Conservation (phyloP, 2,329 filamentous ascomycete genomes). For the Venturia oleaginea region DNA sequence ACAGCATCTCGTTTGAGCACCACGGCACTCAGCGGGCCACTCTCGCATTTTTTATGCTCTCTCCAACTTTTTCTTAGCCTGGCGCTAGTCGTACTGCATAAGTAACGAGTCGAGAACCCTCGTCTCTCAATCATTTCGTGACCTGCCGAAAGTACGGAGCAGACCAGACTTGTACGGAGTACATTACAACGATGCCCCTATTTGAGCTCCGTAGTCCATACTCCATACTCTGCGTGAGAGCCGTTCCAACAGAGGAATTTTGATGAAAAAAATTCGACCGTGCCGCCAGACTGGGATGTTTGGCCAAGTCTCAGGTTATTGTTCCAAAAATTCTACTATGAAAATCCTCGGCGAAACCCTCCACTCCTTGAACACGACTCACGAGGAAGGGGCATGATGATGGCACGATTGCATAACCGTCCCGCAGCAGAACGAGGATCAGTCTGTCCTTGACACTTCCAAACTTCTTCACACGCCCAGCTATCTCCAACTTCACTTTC, state of each 20-base stretch:
- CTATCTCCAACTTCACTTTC: not conserved
- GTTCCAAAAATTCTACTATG: not conserved
- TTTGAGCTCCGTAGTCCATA: too few relatives aligned
- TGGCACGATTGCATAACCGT: not conserved
- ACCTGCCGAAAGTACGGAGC: not conserved
- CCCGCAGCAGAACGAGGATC: not conserved
- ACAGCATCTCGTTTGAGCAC: slow-evolving; percentile 1
- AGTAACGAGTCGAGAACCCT: not conserved
- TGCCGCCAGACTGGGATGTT: not conserved
- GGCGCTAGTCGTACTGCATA: not conserved
- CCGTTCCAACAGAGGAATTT: too few relatives aligned
- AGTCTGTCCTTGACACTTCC: not conserved
- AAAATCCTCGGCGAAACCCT: not conserved
- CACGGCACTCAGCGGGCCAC: not conserved
- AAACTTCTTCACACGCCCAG: not conserved
- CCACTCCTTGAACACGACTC: not conserved
- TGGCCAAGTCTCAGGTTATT: not conserved
- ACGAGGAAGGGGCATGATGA: not conserved
- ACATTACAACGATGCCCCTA: too few relatives aligned
- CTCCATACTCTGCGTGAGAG: too few relatives aligned
- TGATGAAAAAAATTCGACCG: not conserved
- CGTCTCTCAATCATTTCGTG: not conserved
- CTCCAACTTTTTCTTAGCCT: slow-evolving; percentile 4
- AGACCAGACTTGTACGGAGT: too few relatives aligned
- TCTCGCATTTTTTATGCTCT: not conserved